Evolutionary conservation across 1,284 basidiomycete species (phyloP).

Genomic region (Thelephora terrestris): DNA sequence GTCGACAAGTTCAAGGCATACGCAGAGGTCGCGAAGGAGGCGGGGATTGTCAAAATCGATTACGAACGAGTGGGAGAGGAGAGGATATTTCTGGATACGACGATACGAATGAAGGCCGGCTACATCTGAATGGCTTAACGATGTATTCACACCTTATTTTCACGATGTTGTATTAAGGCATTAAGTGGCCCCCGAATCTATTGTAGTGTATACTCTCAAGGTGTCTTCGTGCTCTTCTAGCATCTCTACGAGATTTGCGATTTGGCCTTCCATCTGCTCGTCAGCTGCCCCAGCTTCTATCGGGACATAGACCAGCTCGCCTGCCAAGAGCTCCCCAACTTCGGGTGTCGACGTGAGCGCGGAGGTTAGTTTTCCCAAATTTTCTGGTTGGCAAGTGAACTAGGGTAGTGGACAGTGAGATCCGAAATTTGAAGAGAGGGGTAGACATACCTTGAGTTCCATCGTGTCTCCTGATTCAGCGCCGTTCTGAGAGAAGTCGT

Average conservation of each 20-base stretch:
- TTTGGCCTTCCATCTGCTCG: conserved; percentile 29
- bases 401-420: conserved; percentile 17
- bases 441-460: conserved; percentile 33
- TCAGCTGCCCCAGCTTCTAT: conserved; percentile 29
- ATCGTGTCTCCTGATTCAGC: conserved; percentile 22
- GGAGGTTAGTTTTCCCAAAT: conserved; percentile 34
- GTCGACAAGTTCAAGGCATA: conserved; percentile 37
- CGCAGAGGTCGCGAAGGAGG: conserved; percentile 31
- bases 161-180: background rate
- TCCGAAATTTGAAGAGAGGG: background rate
- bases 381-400: conserved; percentile 46
- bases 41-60: conserved; percentile 34
- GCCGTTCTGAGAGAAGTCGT: conserved; percentile 49
- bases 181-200: conserved; percentile 18
- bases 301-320: conserved; percentile 50
- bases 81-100: conserved; percentile 30
- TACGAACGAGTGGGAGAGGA: conserved; percentile 29
- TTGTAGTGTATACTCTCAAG: conserved; percentile 51
- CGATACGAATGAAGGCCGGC: too few species aligned
- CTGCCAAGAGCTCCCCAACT: conserved; percentile 34
- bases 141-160: background rate
- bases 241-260: conserved; percentile 40
- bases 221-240: conserved; percentile 57
- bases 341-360: conserved; percentile 27
- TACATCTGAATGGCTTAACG: background rate